Percentiles rank a stretch among this genome's conserved stretches.
phyloP scores from a whole-genome alignment of 768 basidiomycete genomes.

The Trametes villosa region DNA sequence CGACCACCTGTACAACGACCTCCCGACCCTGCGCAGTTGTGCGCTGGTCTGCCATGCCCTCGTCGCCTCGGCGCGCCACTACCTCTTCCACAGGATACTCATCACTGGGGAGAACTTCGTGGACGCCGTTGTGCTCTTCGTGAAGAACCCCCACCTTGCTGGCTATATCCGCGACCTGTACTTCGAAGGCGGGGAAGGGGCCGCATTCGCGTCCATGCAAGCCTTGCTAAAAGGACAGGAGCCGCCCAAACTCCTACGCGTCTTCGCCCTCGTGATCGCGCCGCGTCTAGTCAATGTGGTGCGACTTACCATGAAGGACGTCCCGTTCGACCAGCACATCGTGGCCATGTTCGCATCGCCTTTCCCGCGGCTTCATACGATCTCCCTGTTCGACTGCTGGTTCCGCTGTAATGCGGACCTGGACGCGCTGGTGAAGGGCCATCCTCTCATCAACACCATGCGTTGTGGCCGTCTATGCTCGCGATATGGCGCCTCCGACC shows the following conservation, averaged over 20 bases:
- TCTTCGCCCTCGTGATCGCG: slow-evolving; percentile 12
- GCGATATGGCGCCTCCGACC: slow-evolving; percentile 5
- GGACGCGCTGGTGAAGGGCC: slow-evolving; percentile 7
- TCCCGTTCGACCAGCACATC: slow-evolving; percentile 9
- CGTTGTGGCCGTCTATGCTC: slow-evolving; percentile 20
- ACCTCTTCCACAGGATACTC: slow-evolving; percentile 22
- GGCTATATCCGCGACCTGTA: slow-evolving; percentile 16
- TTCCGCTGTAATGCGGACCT: slow-evolving; percentile 19
- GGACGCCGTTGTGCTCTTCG: background rate
- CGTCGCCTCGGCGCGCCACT: slow-evolving; percentile 10
- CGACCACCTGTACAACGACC: slow-evolving; percentile 21
- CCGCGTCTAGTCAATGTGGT: slow-evolving; percentile 3
- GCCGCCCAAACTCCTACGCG: background rate
- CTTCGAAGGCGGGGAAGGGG: slow-evolving; percentile 8
- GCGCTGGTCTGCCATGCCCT: slow-evolving; percentile 23
- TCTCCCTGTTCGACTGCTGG: slow-evolving; percentile 24
- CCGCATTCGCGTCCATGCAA: background rate
- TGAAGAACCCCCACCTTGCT: slow-evolving; percentile 2
- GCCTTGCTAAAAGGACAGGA: background rate
- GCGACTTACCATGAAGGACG: slow-evolving; percentile 11
- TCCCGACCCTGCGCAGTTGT: slow-evolving; percentile 10
- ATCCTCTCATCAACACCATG: slow-evolving; percentile 15
- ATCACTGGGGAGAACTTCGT: slow-evolving; percentile 9
- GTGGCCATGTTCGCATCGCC: slow-evolving; percentile 3
- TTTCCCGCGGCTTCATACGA: slow-evolving; percentile 11